Conservation (phyloP, 306 rosid species). For the Pterocarpus macrocarpus region DNA sequence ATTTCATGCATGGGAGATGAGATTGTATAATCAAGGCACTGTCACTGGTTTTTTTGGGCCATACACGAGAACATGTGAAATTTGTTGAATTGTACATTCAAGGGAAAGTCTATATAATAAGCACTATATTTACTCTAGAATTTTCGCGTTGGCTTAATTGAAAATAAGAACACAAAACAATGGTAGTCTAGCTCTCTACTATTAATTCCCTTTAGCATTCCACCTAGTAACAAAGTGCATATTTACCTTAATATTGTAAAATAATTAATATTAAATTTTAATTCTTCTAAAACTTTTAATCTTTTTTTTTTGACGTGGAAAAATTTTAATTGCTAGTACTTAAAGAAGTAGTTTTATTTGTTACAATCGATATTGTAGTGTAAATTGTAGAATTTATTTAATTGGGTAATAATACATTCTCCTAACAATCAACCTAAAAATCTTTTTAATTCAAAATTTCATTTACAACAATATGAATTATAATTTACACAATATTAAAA, state of each 20-base stretch:
- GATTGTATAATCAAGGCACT: slow-evolving; percentile 34
- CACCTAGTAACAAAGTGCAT: not conserved
- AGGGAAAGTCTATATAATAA: slow-evolving; percentile 11
- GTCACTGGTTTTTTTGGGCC: slow-evolving; percentile 39
- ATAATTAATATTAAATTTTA: not conserved
- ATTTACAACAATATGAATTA: no score
- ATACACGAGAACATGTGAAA: slow-evolving; percentile 43
- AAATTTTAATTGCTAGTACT: not conserved
- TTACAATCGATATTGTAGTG: not conserved
- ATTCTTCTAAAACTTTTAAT: no score
- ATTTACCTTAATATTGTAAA: not conserved
- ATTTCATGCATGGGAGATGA: slow-evolving; percentile 21
- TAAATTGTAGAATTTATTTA: not conserved
- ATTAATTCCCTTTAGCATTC: slow-evolving; percentile 9
- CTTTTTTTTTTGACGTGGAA: no score
- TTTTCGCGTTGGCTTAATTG: slow-evolving; percentile 31
- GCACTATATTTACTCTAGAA: not conserved
- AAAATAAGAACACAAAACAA: slow-evolving; percentile 34
- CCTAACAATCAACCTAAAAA: no score
- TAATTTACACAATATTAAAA: no score
- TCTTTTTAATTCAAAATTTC: no score
- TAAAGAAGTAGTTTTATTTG: not conserved
- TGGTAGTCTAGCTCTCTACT: not conserved
- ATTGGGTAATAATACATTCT: no score
- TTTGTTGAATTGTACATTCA: slow-evolving; percentile 30